Conservation (phyloP, 352 stramenopile genomes). For the Phytophthora sansomeana region DNA sequence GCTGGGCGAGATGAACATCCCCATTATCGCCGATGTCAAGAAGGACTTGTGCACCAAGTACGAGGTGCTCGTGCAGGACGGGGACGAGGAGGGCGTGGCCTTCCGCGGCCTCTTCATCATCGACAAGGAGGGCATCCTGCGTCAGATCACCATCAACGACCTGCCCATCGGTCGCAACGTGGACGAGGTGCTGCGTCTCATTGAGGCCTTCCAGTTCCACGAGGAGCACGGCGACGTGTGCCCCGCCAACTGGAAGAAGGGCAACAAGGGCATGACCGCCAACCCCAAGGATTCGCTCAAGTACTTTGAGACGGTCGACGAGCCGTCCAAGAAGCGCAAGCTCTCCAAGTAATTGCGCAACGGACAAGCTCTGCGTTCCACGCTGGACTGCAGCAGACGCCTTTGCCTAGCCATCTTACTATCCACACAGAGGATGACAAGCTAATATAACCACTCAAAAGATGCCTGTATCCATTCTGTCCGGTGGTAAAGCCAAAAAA, state of each 20-base stretch:
- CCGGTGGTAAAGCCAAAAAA: too few relatives aligned
- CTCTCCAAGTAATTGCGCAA: constrained; percentile 23
- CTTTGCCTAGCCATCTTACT: too few relatives aligned
- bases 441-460: too few relatives aligned
- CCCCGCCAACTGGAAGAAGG: constrained; percentile 93
- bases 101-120: constrained; percentile 94
- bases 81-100: constrained; percentile 72
- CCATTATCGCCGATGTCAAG: constrained; percentile 89
- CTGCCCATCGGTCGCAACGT: constrained; percentile 89
- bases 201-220: constrained; percentile 93
- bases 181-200: constrained; percentile 91
- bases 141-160: constrained; percentile 92
- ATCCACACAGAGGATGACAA: too few relatives aligned
- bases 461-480: too few relatives aligned
- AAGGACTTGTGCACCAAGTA: constrained; percentile 89
- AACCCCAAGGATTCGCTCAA: constrained; percentile 78
- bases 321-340: constrained; percentile 45
- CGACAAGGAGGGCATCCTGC: constrained; percentile 80
- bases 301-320: constrained; percentile 71
- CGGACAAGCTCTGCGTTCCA: too few relatives aligned
- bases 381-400: too few relatives aligned
- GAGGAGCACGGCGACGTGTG: constrained; percentile 93
- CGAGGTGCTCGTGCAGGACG: constrained; percentile 82
- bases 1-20: constrained; percentile 92
- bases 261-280: constrained; percentile 85